Evolutionary conservation across 2,329 filamentous ascomycete species (phyloP).

Genomic region (Camptophora hylomeconis): DNA sequence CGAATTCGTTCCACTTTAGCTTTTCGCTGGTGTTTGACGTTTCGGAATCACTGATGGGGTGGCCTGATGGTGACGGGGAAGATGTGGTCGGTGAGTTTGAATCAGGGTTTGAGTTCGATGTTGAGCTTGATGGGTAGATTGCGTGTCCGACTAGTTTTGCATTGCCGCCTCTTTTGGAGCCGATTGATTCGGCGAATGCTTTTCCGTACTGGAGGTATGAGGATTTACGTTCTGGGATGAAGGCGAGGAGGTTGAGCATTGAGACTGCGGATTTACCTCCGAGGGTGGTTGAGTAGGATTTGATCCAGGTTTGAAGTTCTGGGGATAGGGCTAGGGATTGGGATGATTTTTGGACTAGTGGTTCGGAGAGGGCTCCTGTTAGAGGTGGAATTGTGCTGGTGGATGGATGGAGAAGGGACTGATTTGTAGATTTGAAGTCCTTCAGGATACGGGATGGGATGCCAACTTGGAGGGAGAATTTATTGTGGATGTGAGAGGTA

Average conservation of each 20-base stretch:
- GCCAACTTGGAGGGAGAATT: conserved; percentile 12
- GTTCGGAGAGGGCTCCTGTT: conserved; percentile 22
- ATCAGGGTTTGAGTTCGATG: background rate
- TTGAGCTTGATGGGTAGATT: conserved; percentile 16
- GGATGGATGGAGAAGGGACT: conserved; percentile 8
- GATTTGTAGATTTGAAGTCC: conserved; percentile 11
- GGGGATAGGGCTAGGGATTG: conserved; percentile 44
- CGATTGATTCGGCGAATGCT: conserved; percentile 31
- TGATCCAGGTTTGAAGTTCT: conserved; percentile 39
- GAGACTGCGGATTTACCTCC: conserved; percentile 35
- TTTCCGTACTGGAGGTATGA: conserved; percentile 44
- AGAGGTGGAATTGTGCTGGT: conserved; percentile 20
- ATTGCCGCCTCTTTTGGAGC: conserved; percentile 39
- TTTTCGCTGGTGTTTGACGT: too few relatives aligned
- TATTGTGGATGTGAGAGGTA: conserved; percentile 7
- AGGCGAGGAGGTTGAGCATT: conserved; percentile 52
- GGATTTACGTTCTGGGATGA: conserved; percentile 37
- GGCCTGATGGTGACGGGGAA: too few relatives aligned
- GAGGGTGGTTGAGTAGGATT: conserved; percentile 19
- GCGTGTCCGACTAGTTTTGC: conserved; percentile 52
- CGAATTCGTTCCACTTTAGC: conserved; percentile 47
- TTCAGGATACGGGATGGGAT: conserved; percentile 25
- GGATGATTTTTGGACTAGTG: conserved; percentile 20
- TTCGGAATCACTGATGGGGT: conserved; percentile 11
- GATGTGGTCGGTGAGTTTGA: conserved; percentile 1